Evolutionary conservation across 352 stramenopile species (phyloP), one percentile per base, ranked within the genome.

Genomic region (Globisporangium irregulare): DNA sequence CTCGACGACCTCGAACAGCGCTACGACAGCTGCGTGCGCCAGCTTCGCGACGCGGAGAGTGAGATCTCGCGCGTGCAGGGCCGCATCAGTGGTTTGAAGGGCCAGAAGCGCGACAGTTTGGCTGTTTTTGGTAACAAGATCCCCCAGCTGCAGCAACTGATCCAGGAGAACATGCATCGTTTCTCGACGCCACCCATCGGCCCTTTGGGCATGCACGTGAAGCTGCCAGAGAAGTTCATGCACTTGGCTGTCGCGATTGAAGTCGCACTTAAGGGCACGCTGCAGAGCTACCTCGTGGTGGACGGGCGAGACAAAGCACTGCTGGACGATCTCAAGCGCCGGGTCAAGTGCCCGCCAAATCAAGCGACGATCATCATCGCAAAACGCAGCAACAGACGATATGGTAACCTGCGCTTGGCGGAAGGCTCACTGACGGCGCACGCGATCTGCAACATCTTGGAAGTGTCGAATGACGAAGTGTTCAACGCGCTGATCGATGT

Each of bases 401-500:
- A 95, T 38, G 62, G 61, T 1, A 86, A 82, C 62, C 64, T 95
- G 29, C 81, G 81, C 12, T 24, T 93, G 0, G 76, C 86, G 5
- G 78, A 88, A 34, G 84, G 84, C 6, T 56, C 71, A 8, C 69
- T 93, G 3, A 73, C 71, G 0, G 54, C 62, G n/a, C 84, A 94
- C 51, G 79, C 86, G 12, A 90, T 95, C 62, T 90, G 80, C 67
- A 93, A 91, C 59, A 80, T 94, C 51, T 56, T 95, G 1, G 81
- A 93, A 55, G 79, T 95, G 10, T 82, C 71, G 20, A 66, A 94
- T 36, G 76, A 90, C 55, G 81, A 95, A 36, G 87, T 94, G 4
- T 95, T 92, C 60, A 95, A 95, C 59, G 84, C 84, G 50, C 68
- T 95, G 3, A 67, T 95, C 7, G 87, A 95, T 64, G 79, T 92